phyloP scores from a whole-genome alignment of 768 basidiomycete species.

The Mycena indigotica region DNA sequence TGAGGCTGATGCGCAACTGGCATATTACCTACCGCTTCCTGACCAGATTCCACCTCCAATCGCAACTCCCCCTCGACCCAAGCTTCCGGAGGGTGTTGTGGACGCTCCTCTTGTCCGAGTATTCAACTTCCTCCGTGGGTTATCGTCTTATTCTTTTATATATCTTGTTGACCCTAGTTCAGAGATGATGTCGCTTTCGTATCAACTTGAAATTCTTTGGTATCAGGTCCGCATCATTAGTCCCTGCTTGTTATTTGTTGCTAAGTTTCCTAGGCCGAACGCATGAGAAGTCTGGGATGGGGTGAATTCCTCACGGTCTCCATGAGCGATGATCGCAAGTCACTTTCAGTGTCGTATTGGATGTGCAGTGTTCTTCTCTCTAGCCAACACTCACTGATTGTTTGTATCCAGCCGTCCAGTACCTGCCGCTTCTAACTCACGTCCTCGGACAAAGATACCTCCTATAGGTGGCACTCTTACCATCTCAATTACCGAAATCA shows the following conservation, averaged over 20 bases:
- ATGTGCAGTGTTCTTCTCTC: conserved; percentile 50
- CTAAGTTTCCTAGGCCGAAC: conserved; percentile 53
- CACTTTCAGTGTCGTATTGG: conserved; percentile 84
- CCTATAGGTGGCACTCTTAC: conserved; percentile 71
- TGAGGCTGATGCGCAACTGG: conserved; percentile 71
- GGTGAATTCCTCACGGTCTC: conserved; percentile 71
- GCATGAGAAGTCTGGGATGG: conserved; percentile 88
- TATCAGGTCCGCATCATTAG: conserved; percentile 53
- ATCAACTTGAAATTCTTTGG: conserved; percentile 88
- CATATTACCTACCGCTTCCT: conserved; percentile 58
- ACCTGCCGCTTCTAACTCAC: conserved; percentile 32
- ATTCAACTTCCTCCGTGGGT: conserved; percentile 87
- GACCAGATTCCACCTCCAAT: conserved; percentile 42
- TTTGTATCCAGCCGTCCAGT: conserved; percentile 38
- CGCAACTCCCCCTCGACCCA: conserved; percentile 46
- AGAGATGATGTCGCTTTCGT: conserved; percentile 92
- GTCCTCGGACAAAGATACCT: conserved; percentile 51
- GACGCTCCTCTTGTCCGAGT: conserved; percentile 85
- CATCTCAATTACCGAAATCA: conserved; percentile 66
- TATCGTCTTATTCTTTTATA: not conserved
- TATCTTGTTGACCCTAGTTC: not conserved
- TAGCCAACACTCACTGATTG: not conserved
- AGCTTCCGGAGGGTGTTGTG: conserved; percentile 61
- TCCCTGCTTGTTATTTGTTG: conserved; percentile 18
- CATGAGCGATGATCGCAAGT: conserved; percentile 68